These are phyloP conservation scores for Pouteria glomerata DNA, from an alignment of 148 eudicot species.

Conservation along the genomic window DNA sequence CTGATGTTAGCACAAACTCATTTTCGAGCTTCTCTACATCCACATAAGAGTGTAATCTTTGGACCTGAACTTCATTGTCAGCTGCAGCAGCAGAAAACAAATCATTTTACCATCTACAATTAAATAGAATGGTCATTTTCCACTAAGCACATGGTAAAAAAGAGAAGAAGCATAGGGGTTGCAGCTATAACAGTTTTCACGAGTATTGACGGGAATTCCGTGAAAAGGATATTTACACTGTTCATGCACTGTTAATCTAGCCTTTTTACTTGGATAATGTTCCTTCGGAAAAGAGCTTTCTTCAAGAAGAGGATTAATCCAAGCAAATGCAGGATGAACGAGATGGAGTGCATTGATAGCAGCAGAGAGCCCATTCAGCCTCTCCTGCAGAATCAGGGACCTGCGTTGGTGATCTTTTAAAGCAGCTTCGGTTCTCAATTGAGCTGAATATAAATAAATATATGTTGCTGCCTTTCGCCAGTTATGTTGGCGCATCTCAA, in stretches of 20 bases:
- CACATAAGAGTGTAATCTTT: conserved; percentile 41
- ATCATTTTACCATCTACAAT: conserved; percentile 7
- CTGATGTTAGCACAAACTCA: conserved; percentile 81
- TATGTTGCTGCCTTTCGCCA: conserved; percentile 92
- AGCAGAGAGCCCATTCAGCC: conserved; percentile 80
- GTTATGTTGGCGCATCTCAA: conserved; percentile 93
- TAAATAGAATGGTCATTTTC: neutral
- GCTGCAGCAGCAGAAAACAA: conserved; percentile 36
- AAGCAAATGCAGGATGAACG: conserved; percentile 86
- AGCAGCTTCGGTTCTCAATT: conserved; percentile 50
- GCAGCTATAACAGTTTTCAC: neutral
- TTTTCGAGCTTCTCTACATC: conserved; percentile 83
- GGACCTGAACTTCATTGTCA: conserved; percentile 33
- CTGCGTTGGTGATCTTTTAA: conserved; percentile 45
- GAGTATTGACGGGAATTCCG: neutral
- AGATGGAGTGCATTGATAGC: conserved; percentile 93
- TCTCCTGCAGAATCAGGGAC: conserved; percentile 74
- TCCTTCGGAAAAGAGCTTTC: conserved; percentile 43
- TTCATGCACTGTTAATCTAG: conserved; percentile 46
- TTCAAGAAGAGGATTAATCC: conserved; percentile 63
- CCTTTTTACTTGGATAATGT: conserved; percentile 71
- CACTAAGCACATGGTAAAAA: neutral
- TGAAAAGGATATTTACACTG: conserved; percentile 42
- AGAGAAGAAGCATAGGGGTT: neutral
- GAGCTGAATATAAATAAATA: conserved; percentile 70